These are phyloP conservation scores for Geotrichum australiense DNA, from an alignment of 1,139 yeast species.

Conservation along the genomic window DNA sequence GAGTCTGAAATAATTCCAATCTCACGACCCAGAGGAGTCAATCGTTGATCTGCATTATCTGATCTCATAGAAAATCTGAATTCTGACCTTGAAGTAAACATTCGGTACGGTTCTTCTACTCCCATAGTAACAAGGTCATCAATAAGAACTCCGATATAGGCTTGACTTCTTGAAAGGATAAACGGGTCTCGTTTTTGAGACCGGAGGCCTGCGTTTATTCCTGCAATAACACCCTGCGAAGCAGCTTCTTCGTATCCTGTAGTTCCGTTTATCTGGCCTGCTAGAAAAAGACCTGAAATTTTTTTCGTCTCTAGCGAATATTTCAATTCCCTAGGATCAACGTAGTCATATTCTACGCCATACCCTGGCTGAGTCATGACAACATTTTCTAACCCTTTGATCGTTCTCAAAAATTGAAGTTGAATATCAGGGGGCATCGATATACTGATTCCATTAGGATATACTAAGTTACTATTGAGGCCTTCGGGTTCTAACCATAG, in stretches of 20 bases:
- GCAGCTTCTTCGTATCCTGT: slow-evolving; percentile 99
- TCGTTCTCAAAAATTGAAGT: slow-evolving; percentile 59
- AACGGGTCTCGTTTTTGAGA: slow-evolving; percentile 42
- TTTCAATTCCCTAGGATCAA: slow-evolving; percentile 83
- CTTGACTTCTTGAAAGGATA: slow-evolving; percentile 65
- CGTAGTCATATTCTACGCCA: slow-evolving; percentile 96
- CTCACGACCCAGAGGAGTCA: slow-evolving; percentile 61
- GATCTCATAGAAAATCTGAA: slow-evolving; percentile 83
- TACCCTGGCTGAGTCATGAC: slow-evolving; percentile 90
- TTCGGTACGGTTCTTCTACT: slow-evolving; percentile 93
- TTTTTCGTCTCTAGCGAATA: slow-evolving; percentile 76
- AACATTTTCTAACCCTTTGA: slow-evolving; percentile 87
- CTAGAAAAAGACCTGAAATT: slow-evolving; percentile 72
- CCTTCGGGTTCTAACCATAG: slow-evolving; percentile 99
- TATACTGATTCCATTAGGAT: slow-evolving; percentile 94
- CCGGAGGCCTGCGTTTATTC: slow-evolving; percentile 78
- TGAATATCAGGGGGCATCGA: slow-evolving; percentile 97
- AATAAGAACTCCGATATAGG: slow-evolving; percentile 84
- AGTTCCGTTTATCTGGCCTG: slow-evolving; percentile 98
- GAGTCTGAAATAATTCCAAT: slow-evolving; percentile 60
- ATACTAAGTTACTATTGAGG: slow-evolving; percentile 69
- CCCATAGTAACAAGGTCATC: slow-evolving; percentile 95
- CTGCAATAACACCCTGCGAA: slow-evolving; percentile 92
- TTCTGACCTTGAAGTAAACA: slow-evolving; percentile 96
- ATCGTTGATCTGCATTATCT: slow-evolving; percentile 85